Base-by-base conservation (phyloP, 2,329 filamentous ascomycete genomes). In the Trichocomaceae sp. region DNA sequence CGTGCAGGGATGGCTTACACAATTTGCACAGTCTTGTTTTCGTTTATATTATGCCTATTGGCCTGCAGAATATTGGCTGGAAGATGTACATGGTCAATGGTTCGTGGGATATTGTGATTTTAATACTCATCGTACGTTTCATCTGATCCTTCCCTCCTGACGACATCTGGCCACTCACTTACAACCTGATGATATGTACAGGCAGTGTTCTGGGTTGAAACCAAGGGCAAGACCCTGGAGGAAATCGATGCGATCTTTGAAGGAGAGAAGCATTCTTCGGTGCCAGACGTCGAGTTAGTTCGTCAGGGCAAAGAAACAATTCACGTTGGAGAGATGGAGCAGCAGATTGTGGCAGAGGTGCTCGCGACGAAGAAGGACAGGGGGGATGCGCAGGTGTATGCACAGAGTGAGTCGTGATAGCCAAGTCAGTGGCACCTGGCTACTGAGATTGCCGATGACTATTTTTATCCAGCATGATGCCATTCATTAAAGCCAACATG, bases 1-100 rank as follows among this genome's bases (percentile, higher is more conserved):
- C 22, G 23, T 33, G 19, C 23, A 19, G 33, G 5, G 31, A 29
- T 29, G 26, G 22, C 49, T 51, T 29, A 51, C 12, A 29, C 29
- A 6, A 29, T 12, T 60, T 26, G 23, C 7, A 26, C 55, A 66
- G 73, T 26, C 61, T 74, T 5, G 54, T 76, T 0, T 66, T 72
- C 31, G 68, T 69, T 0, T 74, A 72, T 57, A 67, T 73, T 29
- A 73, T 76, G 63, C 73, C 74, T 1, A 75, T 75, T 50, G 72
- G 71, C 1, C 61, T 77, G 0, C 62, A 62, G 2, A 72, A 68
- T 35, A 75, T 77, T 17, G 74, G 73, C 1, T 77, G 72, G 72
- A 75, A 72, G 57, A 73, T 72, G 65, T 79, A 75, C 56, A 75
- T 79, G 60, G 68, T 79, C 51, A 79, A 78, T 54, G 75, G 65